These are phyloP conservation scores for Wallacemonas sp. DNA, from an alignment of 208 protist species.

Conservation along the genomic window DNA sequence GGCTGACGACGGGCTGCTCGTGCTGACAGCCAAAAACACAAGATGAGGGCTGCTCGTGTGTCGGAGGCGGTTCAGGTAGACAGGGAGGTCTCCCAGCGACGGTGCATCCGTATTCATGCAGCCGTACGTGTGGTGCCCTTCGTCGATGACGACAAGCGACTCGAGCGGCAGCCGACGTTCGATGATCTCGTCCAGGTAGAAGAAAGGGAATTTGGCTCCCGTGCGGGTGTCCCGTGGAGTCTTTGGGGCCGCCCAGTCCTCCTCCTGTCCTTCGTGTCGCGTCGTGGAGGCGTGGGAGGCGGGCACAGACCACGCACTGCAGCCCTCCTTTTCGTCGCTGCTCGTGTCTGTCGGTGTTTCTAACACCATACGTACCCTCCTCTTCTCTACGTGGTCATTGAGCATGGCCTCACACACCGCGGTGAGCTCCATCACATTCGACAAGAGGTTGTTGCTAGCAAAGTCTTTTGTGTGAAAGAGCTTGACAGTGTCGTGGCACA, in stretches of 20 bases:
- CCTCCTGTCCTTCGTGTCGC: not conserved
- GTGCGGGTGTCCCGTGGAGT: not conserved
- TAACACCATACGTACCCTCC: no score
- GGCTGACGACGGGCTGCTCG: conserved; percentile 19
- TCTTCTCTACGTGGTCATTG: not conserved
- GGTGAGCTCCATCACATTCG: conserved; percentile 13
- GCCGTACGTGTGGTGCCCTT: conserved; percentile 68
- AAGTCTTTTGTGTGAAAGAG: conserved; percentile 17
- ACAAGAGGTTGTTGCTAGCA: not conserved
- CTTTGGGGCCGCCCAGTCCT: not conserved
- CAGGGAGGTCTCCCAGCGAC: conserved; percentile 70
- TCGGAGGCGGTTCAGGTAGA: conserved; percentile 83
- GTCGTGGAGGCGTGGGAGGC: not conserved
- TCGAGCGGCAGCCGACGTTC: conserved; percentile 46
- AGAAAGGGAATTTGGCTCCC: conserved; percentile 67
- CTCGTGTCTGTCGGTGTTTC: no score
- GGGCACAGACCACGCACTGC: not conserved
- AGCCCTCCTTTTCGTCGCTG: not conserved
- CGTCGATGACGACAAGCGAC: conserved; percentile 76
- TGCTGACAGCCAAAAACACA: conserved; percentile 88
- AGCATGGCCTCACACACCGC: conserved; percentile 15
- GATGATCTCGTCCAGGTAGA: conserved; percentile 70
- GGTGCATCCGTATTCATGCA: conserved; percentile 65
- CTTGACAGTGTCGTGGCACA: conserved; percentile 32
- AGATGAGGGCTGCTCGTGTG: conserved; percentile 84